These are phyloP conservation scores for Styphnolobium japonicum DNA, from an alignment of 306 rosid genomes.

Conservation along the genomic window DNA sequence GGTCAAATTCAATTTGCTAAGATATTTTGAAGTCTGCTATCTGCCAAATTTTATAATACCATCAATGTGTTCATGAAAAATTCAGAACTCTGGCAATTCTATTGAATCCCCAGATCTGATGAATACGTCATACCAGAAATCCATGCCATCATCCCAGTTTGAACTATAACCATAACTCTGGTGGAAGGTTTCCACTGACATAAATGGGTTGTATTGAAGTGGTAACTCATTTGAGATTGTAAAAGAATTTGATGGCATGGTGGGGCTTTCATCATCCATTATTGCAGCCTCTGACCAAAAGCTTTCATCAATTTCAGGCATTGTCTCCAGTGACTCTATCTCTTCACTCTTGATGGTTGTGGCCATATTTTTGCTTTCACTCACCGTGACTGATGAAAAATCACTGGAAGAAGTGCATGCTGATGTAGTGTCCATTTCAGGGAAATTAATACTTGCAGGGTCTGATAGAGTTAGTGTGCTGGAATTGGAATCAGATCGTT, in stretches of 20 bases:
- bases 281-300: conserved; percentile 53
- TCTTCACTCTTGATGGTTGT: conserved; percentile 22
- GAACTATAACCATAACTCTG: neutral
- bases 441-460: conserved; percentile 1
- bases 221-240: conserved; percentile 22
- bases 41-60: neutral
- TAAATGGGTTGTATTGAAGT: conserved; percentile 1
- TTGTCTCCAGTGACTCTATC: conserved; percentile 19
- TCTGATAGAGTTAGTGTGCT: conserved; percentile 29
- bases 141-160: conserved; percentile 50
- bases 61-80: neutral
- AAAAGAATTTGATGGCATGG: conserved; percentile 8
- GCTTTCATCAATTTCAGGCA: conserved; percentile 49
- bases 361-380: neutral
- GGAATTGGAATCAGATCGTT: conserved; percentile 26
- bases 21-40: neutral
- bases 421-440: conserved; percentile 16
- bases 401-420: conserved; percentile 41
- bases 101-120: conserved; percentile 50
- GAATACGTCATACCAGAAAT: conserved; percentile 68
- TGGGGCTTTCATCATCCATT: conserved; percentile 20
- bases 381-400: conserved; percentile 26
- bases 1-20: neutral
- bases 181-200: conserved; percentile 11
- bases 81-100: conserved; percentile 48